Percentiles rank a stretch among this genome's conserved stretches.
phyloP scores from a whole-genome alignment of 2,329 filamentous ascomycete species.

The Stachybotrys elegans region DNA sequence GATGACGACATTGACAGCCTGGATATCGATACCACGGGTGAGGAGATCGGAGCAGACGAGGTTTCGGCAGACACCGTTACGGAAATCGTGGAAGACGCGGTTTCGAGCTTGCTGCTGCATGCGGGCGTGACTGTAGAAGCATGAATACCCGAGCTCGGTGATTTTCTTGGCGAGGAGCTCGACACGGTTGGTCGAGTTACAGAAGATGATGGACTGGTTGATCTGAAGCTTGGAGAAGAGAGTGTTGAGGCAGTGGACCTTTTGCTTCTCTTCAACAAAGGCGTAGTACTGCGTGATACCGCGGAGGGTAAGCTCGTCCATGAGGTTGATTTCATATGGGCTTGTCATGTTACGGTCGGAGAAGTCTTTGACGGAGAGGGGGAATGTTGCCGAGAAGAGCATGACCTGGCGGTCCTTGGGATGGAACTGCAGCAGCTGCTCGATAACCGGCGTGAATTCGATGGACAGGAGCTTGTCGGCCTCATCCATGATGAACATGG shows the following conservation, averaged over 20 bases:
- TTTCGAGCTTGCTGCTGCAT: slow-evolving; percentile 98
- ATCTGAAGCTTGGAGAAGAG: slow-evolving; percentile 99
- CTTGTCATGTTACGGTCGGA: slow-evolving; percentile 96
- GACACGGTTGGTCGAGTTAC: slow-evolving; percentile 97
- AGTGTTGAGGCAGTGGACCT: slow-evolving; percentile 97
- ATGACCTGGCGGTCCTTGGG: slow-evolving; percentile 98
- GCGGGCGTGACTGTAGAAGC: slow-evolving; percentile 97
- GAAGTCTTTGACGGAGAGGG: slow-evolving; percentile 93
- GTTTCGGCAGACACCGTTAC: slow-evolving; percentile 95
- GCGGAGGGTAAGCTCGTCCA: slow-evolving; percentile 96
- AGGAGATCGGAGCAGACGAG: slow-evolving; percentile 96
- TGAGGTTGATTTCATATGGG: slow-evolving; percentile 98
- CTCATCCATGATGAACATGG: slow-evolving; percentile 99
- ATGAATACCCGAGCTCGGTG: slow-evolving; percentile 97
- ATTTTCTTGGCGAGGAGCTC: slow-evolving; percentile 98
- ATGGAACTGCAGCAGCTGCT: slow-evolving; percentile 91
- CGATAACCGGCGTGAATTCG: slow-evolving; percentile 96
- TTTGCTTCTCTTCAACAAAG: slow-evolving; percentile 98
- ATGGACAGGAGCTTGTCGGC: slow-evolving; percentile 95
- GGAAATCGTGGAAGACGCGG: slow-evolving; percentile 98
- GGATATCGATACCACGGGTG: slow-evolving; percentile 98
- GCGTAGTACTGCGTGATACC: slow-evolving; percentile 99
- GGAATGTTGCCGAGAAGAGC: slow-evolving; percentile 98
- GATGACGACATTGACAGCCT: slow-evolving; percentile 98
- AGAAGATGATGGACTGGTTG: slow-evolving; percentile 99